Evolutionary conservation across 1,139 yeast species (phyloP), one percentile per base, ranked within the genome.

Genomic region (Yamadazyma songkhlaensis): DNA sequence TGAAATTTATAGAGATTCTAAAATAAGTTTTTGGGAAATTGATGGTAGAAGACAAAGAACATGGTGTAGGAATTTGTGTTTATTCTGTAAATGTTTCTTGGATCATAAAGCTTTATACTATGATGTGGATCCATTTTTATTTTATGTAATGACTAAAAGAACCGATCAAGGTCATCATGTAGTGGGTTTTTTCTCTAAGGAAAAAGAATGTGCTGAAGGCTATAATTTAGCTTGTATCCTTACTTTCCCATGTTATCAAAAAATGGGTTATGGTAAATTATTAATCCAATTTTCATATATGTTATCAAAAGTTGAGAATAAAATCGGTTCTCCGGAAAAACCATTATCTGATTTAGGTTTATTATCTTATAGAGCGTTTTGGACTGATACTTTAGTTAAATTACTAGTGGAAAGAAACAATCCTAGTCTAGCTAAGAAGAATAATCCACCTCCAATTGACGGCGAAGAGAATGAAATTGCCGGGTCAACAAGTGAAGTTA

Each of bases 191-290:
- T 92, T 92, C 55, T 90, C 97, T 2, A 92, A 92, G 53, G 99
- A 92, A 60, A 92, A 92, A 60, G 97, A 90, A 61, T 81, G 90
- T 47, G 95, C 96, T 0, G 97, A 92, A 54, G 84, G 83, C n/a
- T 92, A 90, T 64, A 92, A 92, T 54, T 94, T 92, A 27, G 98
- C 98, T 0, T 92, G 99, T 79, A 92, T 92, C 55, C 67, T 94
- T 50, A 90, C 97, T 0, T 63, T 92, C 36, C 99, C 99, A 2
- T 96, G 94, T 54, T 92, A 92, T 61, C 99, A 92, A 60, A 79
- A 96, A 53, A 86, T 77, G 66, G 99, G 99, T 1, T 94, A 79
- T 57, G 98, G 98, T 43, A 82, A 90, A 49, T 67, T 94, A 30
- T 71, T 92, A 46, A 92, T 94, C 50, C 96, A 92, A 52, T 92